phyloP scores from a whole-genome alignment of 2,329 filamentous ascomycete genomes.

The Colletotrichum theobromicola region DNA sequence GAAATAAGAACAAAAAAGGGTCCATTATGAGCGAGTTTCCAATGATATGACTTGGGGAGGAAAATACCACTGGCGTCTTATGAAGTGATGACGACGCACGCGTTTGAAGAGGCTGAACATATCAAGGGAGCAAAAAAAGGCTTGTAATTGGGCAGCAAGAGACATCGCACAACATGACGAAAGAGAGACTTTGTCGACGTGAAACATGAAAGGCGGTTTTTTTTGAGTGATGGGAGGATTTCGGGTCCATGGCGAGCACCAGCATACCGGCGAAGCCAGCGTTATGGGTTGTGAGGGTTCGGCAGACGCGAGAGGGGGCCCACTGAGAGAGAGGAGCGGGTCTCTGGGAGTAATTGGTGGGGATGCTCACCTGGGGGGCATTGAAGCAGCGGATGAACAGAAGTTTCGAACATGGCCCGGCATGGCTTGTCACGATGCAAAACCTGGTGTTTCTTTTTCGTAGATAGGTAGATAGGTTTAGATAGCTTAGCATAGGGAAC shows the following conservation, averaged over 20 bases:
- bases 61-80: slow-evolving; percentile 21
- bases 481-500: slow-evolving; percentile 21
- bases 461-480: slow-evolving; percentile 22
- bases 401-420: neutral
- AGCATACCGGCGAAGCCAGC: neutral
- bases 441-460: neutral
- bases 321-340: neutral
- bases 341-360: neutral
- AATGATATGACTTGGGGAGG: slow-evolving; percentile 19
- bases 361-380: neutral
- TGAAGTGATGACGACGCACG: slow-evolving; percentile 17
- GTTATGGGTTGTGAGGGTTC: neutral
- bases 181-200: slow-evolving; percentile 10
- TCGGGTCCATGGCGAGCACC: neutral
- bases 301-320: neutral
- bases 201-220: neutral
- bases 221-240: slow-evolving; percentile 2
- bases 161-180: neutral
- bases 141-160: slow-evolving; percentile 18
- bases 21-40: slow-evolving; percentile 5
- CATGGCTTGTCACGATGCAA: slow-evolving; percentile 15
- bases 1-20: slow-evolving; percentile 1
- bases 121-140: slow-evolving; percentile 14
- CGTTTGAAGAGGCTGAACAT: slow-evolving; percentile 4
- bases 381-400: neutral